Percentiles rank a stretch among this genome's conserved stretches.
Conservation (phyloP, 257 asterid genomes). For the Przewalskia tangutica region DNA sequence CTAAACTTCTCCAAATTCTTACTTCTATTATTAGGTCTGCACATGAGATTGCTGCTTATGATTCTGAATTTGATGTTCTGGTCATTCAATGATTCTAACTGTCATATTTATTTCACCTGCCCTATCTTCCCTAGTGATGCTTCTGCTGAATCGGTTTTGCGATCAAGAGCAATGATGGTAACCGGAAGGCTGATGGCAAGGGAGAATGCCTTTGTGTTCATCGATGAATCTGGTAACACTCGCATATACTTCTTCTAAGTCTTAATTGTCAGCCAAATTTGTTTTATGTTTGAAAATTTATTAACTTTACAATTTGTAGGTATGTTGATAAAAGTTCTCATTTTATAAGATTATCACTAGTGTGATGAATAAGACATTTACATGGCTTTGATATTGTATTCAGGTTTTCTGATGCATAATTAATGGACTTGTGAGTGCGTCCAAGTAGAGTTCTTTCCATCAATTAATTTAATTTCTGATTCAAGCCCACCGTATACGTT, state of each 20-base stretch:
- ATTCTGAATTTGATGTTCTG: background rate
- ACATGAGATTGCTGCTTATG: background rate
- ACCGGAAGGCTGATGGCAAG: conserved; percentile 84
- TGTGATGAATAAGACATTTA: background rate
- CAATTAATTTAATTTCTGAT: background rate
- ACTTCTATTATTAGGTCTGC: conserved; percentile 72
- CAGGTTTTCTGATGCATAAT: conserved; percentile 1
- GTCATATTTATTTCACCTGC: background rate
- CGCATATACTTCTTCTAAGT: background rate
- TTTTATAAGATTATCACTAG: background rate
- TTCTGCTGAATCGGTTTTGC: conserved; percentile 61
- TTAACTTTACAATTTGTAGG: background rate
- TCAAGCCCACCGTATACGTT: background rate
- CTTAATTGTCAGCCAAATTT: background rate
- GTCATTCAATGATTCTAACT: background rate
- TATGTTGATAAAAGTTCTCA: background rate
- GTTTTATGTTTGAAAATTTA: background rate
- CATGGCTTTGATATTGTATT: background rate
- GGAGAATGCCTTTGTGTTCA: conserved; percentile 58
- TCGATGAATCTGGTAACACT: conserved; percentile 61
- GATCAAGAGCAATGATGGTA: conserved; percentile 90
- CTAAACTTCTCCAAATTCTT: conserved; percentile 68
- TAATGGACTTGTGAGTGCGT: background rate
- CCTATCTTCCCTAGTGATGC: conserved; percentile 32
- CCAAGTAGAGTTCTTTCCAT: background rate